Base-by-base conservation (phyloP, 805 yeast species). In the Dipodascus geniculatus region DNA sequence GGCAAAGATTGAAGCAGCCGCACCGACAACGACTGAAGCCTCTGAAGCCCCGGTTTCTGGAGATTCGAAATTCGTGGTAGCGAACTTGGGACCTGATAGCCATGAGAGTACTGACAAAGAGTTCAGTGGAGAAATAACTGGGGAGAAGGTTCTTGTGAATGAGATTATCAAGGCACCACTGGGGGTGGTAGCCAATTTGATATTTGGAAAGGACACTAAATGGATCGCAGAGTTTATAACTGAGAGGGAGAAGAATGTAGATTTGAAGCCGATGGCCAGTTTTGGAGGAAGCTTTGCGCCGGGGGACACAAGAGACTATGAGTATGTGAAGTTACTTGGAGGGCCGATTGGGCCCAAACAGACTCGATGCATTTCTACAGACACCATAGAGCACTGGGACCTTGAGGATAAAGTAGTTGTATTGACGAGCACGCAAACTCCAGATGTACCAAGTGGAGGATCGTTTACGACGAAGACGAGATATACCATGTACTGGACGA, bases 401-500 rank as follows among this genome's bases (percentile, higher is more conserved):
- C 71, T 73, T 51, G 70, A 76, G 3, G 72, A 74, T 17, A 75
- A 75, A 58, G 77, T 87, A 33, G 76, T 80, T 55, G 80, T 88
- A 1, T 69, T 81, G 1, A 80, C 82, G 47, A 72, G 78, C 1
- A 80, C 91, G 0, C 72, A 71, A 44, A 90, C 99, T 0, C 99
- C 99, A 0, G 93, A 88, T 63, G 98, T 93, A 16, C 99, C 99
- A 0, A 85, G 90, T 61, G 99, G 99, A 2, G 76, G 76, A 48
- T 77, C 86, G 0, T 93, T 93, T 66, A 74, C 77, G 31, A 89
- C 89, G 1, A 75, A 80, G 57, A 87, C 96, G 0, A 74, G 85
- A 56, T 85, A 81, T 61, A 71, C 82, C 48, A 68, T 88, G 53
- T 74, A 83, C 2, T 93, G 99, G 98, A 88, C 75, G 0, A 73